Base-by-base conservation (phyloP, 2,329 filamentous ascomycete species). In the Leptosphaerulina australis region DNA sequence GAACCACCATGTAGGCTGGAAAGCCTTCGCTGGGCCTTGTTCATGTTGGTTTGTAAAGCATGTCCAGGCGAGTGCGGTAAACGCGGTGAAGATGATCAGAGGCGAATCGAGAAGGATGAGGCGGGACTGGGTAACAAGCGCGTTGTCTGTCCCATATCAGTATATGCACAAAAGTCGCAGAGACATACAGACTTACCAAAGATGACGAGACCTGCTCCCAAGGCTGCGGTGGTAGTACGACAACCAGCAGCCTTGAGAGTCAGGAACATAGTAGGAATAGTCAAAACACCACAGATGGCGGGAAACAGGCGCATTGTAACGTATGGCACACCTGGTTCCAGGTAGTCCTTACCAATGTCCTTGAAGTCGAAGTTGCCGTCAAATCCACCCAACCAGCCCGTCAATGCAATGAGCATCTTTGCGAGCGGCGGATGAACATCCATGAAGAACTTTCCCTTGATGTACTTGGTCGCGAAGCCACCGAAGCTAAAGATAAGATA, bases 361-460 rank as follows among this genome's bases (percentile, higher is more conserved):
- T 97, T 99, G 81, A 99, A 99, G 74, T 97, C 94, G 72, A 99
- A 99, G 57, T 91, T 82, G 59, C 94, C 94, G 70, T 97, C 84
- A 74, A 97, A 99, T 44, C 94, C 94, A 66, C 92, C 94, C 58
- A 97, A 76, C 87, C 89, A 99, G 63, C 93, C 94, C 58, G 92
- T 91, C 53, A 99, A 84, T 43, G 94, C 96, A 67, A 99, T 93
- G 62, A 99, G 86, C 71, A 99, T 85, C 80, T 99, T 99, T 60
- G 94, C 94, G 53, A 99, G 82, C 35, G 94, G 94, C 24, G 94
- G 94, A 72, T 99, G 94, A n/a, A 99, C 94, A 72, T 99, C 94
- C 94, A 99, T 99, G 76, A 99, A 99, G 83, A 99, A 99, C 73
- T 83, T 88, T 69, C 94, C 94, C 81, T 99, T 97, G 82, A 99